These are phyloP conservation scores for Haplosporangium sp. DNA, from an alignment of 371 early-diverging fungal genomes.

Conservation along the genomic window DNA sequence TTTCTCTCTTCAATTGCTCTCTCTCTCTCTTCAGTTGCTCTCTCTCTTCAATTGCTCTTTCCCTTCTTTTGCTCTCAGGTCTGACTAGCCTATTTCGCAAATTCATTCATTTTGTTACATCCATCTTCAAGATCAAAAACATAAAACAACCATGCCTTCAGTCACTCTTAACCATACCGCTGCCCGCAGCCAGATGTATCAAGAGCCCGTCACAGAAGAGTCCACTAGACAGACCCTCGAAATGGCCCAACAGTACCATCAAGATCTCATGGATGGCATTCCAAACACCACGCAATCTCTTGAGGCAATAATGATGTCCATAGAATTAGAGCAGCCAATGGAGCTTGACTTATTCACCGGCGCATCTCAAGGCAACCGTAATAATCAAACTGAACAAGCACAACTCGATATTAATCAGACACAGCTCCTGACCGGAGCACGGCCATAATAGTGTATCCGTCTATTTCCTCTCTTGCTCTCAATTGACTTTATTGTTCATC, in stretches of 20 bases:
- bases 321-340: conserved; percentile 26
- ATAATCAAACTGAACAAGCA: not conserved
- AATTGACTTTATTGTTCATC: conserved; percentile 4
- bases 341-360: conserved; percentile 20
- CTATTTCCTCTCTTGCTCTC: not conserved
- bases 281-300: conserved; percentile 10
- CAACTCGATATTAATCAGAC: conserved; percentile 29
- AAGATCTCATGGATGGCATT: conserved; percentile 12
- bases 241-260: conserved; percentile 19
- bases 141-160: not conserved
- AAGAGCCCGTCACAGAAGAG: conserved; percentile 8
- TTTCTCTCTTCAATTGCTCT: not conserved
- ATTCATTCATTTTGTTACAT: no score
- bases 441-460: conserved; percentile 15
- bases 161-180: not conserved
- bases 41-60: not conserved
- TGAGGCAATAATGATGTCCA: conserved; percentile 30
- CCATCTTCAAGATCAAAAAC: not conserved
- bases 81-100: no score
- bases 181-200: conserved; percentile 16
- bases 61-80: not conserved
- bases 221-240: conserved; percentile 9
- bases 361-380: conserved; percentile 14
- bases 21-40: not conserved
- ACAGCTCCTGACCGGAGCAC: conserved; percentile 37